Evolutionary conservation across 169 alveolate species (phyloP), one percentile per base, ranked within the genome.

Genomic region (Eimeria acervulina): DNA sequence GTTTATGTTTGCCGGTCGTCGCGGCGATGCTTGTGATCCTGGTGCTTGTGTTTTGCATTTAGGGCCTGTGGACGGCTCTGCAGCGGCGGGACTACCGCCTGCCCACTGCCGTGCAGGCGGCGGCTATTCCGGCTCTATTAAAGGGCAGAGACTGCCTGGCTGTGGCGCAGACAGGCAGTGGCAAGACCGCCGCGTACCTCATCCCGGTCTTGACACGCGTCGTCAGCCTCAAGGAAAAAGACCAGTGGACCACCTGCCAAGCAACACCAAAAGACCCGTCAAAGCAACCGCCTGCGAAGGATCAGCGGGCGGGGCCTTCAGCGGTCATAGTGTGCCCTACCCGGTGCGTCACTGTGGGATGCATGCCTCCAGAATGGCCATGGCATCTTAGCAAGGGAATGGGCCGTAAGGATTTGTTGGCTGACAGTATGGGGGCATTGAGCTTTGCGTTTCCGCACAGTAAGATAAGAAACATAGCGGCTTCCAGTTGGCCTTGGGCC

Each of bases 141-240:
- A 97, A 98, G 89, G 99, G 99, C 40, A 95, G 99, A 66, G 99
- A 99, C 96, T 74, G 88, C 8, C 23, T 74, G 26, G 84, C 99
- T 38, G 98, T 99, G 47, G 99, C 99, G 0, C 99, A 99, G 95
- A 99, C 99, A 19, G 99, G 99, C 66, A 98, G 97, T 92, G 99
- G 99, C 4, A 99, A 99, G 97, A 99, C 99, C 0, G 96, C 99
- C 59, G 99, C 99, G 15, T 99, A 99, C 96, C 95, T 99, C 95
- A 98, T 99, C 52, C 99, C 99, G 0, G 96, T 99, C 96, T 95
- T 99, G 23, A 96, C 99, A 66, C 99, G 99, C 96, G 98, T 98
- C 5, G 95, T 42, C 98, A 63, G 97, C 98, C 66, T 99, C 98
- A 36, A 99, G 99, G 72, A 99, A 99, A 42, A 98, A 10, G 91